Percentiles rank a stretch among this genome's conserved stretches.
Evolutionary conservation across 371 early-diverging fungal genomes (phyloP).

Genomic region (Mucor indicus): DNA sequence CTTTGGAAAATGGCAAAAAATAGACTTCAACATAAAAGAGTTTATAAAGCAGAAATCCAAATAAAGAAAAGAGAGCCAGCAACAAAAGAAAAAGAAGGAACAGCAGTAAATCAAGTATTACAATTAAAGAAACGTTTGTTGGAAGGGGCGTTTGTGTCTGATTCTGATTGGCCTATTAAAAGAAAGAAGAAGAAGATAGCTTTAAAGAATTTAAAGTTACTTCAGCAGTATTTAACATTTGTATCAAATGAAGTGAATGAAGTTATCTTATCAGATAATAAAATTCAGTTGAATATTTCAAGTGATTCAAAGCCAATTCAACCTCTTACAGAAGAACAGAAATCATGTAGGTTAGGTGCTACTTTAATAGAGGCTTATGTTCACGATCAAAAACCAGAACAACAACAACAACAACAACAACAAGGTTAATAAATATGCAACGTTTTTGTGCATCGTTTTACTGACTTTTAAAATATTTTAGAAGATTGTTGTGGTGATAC

Average conservation of each 20-base stretch:
- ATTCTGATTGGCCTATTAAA: too few relatives aligned
- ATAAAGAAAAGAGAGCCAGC: too few relatives aligned
- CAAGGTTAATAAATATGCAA: not conserved
- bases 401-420: too few relatives aligned
- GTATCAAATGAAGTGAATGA: conserved; percentile 25
- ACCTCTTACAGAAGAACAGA: not conserved
- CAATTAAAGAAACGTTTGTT: too few relatives aligned
- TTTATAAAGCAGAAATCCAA: too few relatives aligned
- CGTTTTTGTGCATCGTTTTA: too few relatives aligned
- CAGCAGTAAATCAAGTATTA: too few relatives aligned
- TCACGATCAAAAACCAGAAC: conserved; percentile 4
- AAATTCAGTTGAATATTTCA: not conserved
- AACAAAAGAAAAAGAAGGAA: too few relatives aligned
- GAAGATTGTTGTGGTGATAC: not conserved
- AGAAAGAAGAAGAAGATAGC: too few relatives aligned
- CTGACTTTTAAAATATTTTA: conserved; percentile 13
- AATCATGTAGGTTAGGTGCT: conserved; percentile 14
- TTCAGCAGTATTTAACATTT: conserved; percentile 36
- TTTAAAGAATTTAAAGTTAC: conserved; percentile 25
- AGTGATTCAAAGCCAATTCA: not conserved
- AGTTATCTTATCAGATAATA: not conserved
- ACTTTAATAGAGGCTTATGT: conserved; percentile 25
- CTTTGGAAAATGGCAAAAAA: too few relatives aligned
- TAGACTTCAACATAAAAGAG: too few relatives aligned
- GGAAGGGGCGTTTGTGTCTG: too few relatives aligned